Percentiles rank a stretch among this genome's conserved stretches.
These are phyloP conservation scores for Schrenkiella parvula DNA, from an alignment of 345 rosid genomes.

Conservation along the genomic window DNA sequence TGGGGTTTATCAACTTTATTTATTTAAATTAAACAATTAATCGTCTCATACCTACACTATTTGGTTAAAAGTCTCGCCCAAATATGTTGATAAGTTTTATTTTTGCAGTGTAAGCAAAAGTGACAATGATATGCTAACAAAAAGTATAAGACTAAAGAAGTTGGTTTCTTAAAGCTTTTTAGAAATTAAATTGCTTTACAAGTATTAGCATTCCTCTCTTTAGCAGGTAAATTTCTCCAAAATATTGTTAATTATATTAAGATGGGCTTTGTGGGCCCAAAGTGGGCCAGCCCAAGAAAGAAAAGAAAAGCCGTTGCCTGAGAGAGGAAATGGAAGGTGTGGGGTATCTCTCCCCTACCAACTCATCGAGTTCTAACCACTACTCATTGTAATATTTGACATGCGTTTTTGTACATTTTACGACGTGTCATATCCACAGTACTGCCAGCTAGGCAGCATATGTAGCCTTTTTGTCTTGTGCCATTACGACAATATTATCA, in stretches of 20 bases:
- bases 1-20: neutral
- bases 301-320: neutral
- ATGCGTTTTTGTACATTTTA: neutral
- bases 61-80: neutral
- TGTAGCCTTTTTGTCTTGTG: slow-evolving; percentile 12
- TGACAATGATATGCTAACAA: slow-evolving; percentile 15
- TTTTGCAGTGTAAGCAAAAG: slow-evolving; percentile 26
- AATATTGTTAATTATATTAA: neutral
- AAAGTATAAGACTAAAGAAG: neutral
- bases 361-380: slow-evolving; percentile 27
- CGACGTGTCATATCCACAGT: neutral
- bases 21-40: neutral
- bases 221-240: neutral
- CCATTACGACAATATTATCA: slow-evolving; percentile 16
- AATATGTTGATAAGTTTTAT: neutral
- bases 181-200: neutral
- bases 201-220: neutral
- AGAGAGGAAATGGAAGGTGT: slow-evolving; percentile 22
- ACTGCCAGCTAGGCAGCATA: slow-evolving; percentile 2
- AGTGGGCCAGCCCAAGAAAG: slow-evolving; percentile 14
- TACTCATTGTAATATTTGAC: slow-evolving; percentile 27
- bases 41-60: neutral
- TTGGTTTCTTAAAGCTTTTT: slow-evolving; percentile 14
- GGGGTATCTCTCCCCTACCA: slow-evolving; percentile 30
- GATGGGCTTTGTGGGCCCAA: slow-evolving; percentile 24